These are phyloP conservation scores for Agrocybe praecox DNA, from an alignment of 768 basidiomycete species.

Conservation along the genomic window DNA sequence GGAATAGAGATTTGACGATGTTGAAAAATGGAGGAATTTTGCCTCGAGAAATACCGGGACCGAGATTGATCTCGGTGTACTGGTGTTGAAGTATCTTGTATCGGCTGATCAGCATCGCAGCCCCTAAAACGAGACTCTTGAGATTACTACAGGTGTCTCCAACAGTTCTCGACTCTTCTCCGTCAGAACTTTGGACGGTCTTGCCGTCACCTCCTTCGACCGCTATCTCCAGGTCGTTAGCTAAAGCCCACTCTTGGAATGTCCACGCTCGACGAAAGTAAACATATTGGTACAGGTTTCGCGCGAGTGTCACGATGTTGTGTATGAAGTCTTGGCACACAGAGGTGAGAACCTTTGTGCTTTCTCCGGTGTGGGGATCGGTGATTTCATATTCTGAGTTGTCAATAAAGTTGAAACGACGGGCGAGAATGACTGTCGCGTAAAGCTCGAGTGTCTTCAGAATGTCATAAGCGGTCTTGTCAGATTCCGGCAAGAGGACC, in stretches of 20 bases:
- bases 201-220: slow-evolving; percentile 1
- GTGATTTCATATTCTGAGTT: slow-evolving; percentile 1
- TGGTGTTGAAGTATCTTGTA: slow-evolving; percentile 10
- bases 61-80: slow-evolving; percentile 7
- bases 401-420: neutral
- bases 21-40: slow-evolving; percentile 3
- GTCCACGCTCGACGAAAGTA: slow-evolving; percentile 10
- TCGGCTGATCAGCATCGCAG: slow-evolving; percentile 8
- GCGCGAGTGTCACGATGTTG: neutral
- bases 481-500: slow-evolving; percentile 6
- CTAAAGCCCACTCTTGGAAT: slow-evolving; percentile 11
- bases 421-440: neutral
- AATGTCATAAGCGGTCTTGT: slow-evolving; percentile 1
- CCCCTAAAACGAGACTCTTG: slow-evolving; percentile 8
- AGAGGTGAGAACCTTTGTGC: neutral
- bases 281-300: neutral
- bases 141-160: slow-evolving; percentile 3
- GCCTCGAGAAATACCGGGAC: neutral
- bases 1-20: slow-evolving; percentile 5
- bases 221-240: slow-evolving; percentile 3
- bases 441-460: slow-evolving; percentile 1
- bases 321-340: slow-evolving; percentile 2
- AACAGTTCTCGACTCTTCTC: neutral
- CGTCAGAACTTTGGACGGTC: neutral
- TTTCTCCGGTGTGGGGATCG: neutral